phyloP scores from a whole-genome alignment of 306 rosid genomes.

The Fragaria ananassa region DNA sequence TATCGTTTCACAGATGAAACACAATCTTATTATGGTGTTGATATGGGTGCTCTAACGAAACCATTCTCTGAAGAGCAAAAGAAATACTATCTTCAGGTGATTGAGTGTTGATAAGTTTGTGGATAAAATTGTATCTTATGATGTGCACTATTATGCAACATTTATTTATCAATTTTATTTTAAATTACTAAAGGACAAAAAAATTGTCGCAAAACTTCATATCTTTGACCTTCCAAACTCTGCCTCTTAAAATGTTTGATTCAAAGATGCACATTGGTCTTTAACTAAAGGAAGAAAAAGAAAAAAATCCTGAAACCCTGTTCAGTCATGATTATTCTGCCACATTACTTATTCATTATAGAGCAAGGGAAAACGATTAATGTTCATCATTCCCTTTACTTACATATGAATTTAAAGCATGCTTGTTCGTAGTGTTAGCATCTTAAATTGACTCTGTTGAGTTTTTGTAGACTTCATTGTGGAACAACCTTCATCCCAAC shows the following conservation, averaged over 20 bases:
- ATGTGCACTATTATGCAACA: background rate
- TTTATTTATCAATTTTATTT: background rate
- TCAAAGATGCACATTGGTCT: background rate
- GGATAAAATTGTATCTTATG: background rate
- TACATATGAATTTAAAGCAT: constrained; percentile 21
- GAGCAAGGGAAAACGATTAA: background rate
- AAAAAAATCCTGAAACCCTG: background rate
- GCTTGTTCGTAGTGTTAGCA: constrained; percentile 13
- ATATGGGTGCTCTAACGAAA: constrained; percentile 73
- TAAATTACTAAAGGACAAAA: background rate
- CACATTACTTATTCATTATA: background rate
- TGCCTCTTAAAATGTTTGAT: background rate
- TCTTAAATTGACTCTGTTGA: constrained; percentile 13
- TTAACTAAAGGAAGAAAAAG: background rate
- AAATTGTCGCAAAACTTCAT: background rate
- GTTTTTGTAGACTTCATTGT: constrained; percentile 68
- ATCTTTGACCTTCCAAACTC: background rate
- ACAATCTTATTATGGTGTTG: constrained; percentile 76
- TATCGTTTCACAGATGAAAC: constrained; percentile 60
- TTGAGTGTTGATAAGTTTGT: background rate
- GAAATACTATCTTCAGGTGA: constrained; percentile 91
- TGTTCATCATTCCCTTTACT: constrained; percentile 3
- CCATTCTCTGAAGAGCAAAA: constrained; percentile 90
- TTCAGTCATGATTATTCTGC: background rate
- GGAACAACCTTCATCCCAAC: constrained; percentile 90